Percentiles rank a stretch among this genome's conserved stretches.
These are phyloP conservation scores for Phialophora verrucosa DNA, from an alignment of 2,329 filamentous ascomycete species.

Conservation along the genomic window DNA sequence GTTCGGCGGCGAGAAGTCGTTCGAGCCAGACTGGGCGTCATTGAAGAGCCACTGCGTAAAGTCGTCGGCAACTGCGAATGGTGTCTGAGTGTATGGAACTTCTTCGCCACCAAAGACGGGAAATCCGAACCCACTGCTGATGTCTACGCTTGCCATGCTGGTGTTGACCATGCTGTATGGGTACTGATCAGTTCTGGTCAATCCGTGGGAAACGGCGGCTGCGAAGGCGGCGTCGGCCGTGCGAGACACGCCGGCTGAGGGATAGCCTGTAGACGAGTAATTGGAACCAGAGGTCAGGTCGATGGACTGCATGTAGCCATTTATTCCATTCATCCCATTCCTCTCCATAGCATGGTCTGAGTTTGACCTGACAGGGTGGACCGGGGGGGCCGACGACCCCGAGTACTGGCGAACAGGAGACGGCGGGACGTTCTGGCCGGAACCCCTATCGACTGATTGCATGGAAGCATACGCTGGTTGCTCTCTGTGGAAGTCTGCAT, in stretches of 20 bases:
- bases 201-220: conserved; percentile 40
- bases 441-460: conserved; percentile 20
- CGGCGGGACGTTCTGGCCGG: conserved; percentile 23
- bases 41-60: conserved; percentile 87
- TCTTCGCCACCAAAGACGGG: conserved; percentile 86
- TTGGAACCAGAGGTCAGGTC: conserved; percentile 26
- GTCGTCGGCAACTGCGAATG: conserved; percentile 85
- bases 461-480: conserved; percentile 21
- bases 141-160: conserved; percentile 44
- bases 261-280: conserved; percentile 31
- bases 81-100: conserved; percentile 73
- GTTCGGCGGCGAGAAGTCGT: conserved; percentile 53
- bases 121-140: conserved; percentile 59
- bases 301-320: conserved; percentile 27
- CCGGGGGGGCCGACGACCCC: conserved; percentile 29
- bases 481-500: conserved; percentile 25
- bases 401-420: conserved; percentile 37
- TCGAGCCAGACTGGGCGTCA: conserved; percentile 61
- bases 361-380: conserved; percentile 31
- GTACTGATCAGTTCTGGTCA: conserved; percentile 37
- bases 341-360: conserved; percentile 30
- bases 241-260: conserved; percentile 26
- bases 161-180: conserved; percentile 33
- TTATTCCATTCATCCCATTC: conserved; percentile 20
- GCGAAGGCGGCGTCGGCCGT: conserved; percentile 41